These are phyloP conservation scores for Acanthochlamys bracteata DNA, from an alignment of 106 monocot genomes.

Conservation along the genomic window DNA sequence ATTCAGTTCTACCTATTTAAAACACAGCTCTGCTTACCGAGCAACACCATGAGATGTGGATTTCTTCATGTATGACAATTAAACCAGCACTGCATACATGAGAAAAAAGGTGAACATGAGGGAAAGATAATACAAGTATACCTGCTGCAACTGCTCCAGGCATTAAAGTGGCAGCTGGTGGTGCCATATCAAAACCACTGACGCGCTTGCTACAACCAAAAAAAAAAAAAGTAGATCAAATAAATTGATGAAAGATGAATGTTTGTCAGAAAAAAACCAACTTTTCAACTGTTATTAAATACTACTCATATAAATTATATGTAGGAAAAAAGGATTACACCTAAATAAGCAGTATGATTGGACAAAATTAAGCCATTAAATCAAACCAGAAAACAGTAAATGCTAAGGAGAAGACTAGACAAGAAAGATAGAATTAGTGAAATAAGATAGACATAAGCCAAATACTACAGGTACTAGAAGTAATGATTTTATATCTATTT, in stretches of 20 bases:
- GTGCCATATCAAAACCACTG: conserved; percentile 95
- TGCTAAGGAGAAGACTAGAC: no score
- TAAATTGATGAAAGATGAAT: not conserved
- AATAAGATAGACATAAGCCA: no score
- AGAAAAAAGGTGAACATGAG: no score
- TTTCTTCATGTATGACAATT: conserved; percentile 3
- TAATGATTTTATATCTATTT: no score
- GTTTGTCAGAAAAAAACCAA: not conserved
- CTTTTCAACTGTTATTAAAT: not conserved
- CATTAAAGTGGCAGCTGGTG: conserved; percentile 41
- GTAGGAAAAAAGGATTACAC: not conserved
- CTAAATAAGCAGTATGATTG: not conserved
- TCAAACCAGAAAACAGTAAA: no score
- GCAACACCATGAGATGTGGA: conserved; percentile 19
- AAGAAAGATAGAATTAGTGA: no score
- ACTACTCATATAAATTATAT: not conserved
- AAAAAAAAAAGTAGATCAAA: not conserved
- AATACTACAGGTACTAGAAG: no score
- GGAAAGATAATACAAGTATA: conserved; percentile 10
- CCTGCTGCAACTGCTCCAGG: conserved; percentile 50
- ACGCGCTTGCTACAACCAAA: conserved; percentile 41
- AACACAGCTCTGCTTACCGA: conserved; percentile 26
- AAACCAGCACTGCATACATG: conserved; percentile 5
- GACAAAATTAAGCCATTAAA: no score
- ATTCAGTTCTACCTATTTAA: not conserved